These are phyloP conservation scores for Clonostachys rhizophaga DNA, from an alignment of 2,329 filamentous ascomycete species.

Conservation along the genomic window DNA sequence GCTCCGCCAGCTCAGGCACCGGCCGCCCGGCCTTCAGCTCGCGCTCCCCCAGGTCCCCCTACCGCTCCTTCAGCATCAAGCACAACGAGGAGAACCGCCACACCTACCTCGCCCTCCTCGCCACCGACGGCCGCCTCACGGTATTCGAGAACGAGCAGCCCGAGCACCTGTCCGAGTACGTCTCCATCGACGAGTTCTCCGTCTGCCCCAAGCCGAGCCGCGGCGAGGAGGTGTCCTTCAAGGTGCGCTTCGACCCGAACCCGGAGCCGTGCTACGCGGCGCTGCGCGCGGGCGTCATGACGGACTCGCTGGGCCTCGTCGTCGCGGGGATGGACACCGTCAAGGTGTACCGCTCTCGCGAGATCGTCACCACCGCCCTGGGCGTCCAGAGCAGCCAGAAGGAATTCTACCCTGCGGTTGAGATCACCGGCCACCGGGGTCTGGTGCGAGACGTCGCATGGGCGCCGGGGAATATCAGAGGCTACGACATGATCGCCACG, in stretches of 20 bases:
- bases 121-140: slow-evolving; percentile 73
- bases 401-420: slow-evolving; percentile 80
- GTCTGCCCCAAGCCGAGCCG: slow-evolving; percentile 67
- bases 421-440: slow-evolving; percentile 67
- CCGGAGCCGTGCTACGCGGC: slow-evolving; percentile 74
- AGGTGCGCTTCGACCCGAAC: slow-evolving; percentile 84
- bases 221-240: slow-evolving; percentile 84
- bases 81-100: slow-evolving; percentile 74
- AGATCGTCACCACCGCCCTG: slow-evolving; percentile 46
- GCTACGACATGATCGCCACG: slow-evolving; percentile 86
- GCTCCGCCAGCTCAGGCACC: slow-evolving; percentile 24
- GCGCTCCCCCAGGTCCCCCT: slow-evolving; percentile 51
- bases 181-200: slow-evolving; percentile 69
- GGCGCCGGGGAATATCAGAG: slow-evolving; percentile 86
- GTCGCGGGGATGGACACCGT: slow-evolving; percentile 83
- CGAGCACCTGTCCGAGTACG: slow-evolving; percentile 75
- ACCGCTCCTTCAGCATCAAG: slow-evolving; percentile 81
- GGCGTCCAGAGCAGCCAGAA: slow-evolving; percentile 55
- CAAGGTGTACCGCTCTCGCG: slow-evolving; percentile 74
- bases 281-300: slow-evolving; percentile 73
- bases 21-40: slow-evolving; percentile 51
- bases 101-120: slow-evolving; percentile 81
- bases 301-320: slow-evolving; percentile 74
- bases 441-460: slow-evolving; percentile 86
- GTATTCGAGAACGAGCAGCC: slow-evolving; percentile 84